Evolutionary conservation across 495 filamentous ascomycete genomes (phyloP).

Genomic region (Hypoxylon crocopeplum): DNA sequence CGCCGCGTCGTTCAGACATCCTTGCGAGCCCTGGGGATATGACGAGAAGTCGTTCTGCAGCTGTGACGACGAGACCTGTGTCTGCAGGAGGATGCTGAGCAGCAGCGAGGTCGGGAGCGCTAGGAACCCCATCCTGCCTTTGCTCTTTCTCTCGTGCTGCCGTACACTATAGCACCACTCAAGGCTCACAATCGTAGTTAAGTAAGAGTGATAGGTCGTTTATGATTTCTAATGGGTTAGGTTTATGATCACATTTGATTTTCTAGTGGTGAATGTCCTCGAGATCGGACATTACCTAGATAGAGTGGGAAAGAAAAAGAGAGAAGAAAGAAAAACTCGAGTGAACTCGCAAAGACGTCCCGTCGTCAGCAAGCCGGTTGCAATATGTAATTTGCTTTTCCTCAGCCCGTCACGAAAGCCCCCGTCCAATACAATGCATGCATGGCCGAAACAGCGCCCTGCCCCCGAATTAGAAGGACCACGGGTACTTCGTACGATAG

Average conservation of each 20-base stretch:
- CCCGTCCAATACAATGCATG: neutral
- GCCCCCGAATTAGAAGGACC: neutral
- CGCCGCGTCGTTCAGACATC: constrained; percentile 47
- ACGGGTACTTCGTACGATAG: neutral
- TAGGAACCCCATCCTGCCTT: constrained; percentile 32
- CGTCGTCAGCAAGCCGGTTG: no score
- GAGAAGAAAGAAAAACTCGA: no score
- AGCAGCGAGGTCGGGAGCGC: constrained; percentile 34
- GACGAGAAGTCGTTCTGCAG: constrained; percentile 48
- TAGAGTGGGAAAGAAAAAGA: no score
- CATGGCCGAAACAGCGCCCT: neutral
- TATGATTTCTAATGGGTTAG: no score
- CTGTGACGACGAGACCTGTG: constrained; percentile 25
- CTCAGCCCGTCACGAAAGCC: neutral
- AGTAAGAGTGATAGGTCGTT: no score
- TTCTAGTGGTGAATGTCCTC: no score
- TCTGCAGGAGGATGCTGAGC: constrained; percentile 43
- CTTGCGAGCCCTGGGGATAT: constrained; percentile 49
- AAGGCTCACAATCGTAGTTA: no score
- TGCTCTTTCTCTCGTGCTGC: no score
- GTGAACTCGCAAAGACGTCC: no score
- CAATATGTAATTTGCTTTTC: neutral
- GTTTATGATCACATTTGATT: no score
- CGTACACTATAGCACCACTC: no score
- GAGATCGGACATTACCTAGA: no score